Evolutionary conservation across 306 rosid species (phyloP), one percentile per base, ranked within the genome.

Genomic region (Styphnolobium japonicum): DNA sequence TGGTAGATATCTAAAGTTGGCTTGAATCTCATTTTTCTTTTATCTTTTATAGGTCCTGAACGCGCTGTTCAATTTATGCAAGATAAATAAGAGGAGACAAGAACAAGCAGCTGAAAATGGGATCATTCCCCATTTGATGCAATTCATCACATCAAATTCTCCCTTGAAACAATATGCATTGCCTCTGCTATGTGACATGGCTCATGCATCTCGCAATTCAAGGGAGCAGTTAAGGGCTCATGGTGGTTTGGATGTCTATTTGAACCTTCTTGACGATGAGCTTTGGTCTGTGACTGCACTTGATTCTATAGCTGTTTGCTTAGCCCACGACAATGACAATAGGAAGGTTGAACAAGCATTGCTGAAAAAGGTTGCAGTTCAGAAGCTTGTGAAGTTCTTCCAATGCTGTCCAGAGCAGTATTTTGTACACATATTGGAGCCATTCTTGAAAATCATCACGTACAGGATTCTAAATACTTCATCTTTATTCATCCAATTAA

Each of bases 51-150:
- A 95, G 99, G 99, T 96, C 78, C 82, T 96, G 87, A 93, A 90
- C 22, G 97, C 99, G 5, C 88, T 96, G 67, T 96, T 96, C 89
- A 96, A 93, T 78, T 85, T 96, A 82, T 96, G 99, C 91, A 96
- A 96, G 87, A 93, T 96, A 86, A 96, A 96, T 86, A 96, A 96
- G 90, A 90, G 99, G 88, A 96, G 99, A 71, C 99, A 96, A 76
- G 99, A 96, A 83, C 97, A 93, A 60, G 99, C 99, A 58, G 98
- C 98, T 71, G 99, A 96, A 91, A 96, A 91, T 93, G 99, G 99
- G 88, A 93, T 96, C 64, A 96, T 96, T 85, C 99, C 99, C 75
- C 99, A 96, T 77, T 86, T 96, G 51, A 93, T 96, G 99, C 97
- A 78, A 73, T 91, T 93, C 81, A 90, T 96, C 65, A 94, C 92